phyloP scores from a whole-genome alignment of 1,139 yeast genomes.

The Entelexis sorbosivorans region DNA sequence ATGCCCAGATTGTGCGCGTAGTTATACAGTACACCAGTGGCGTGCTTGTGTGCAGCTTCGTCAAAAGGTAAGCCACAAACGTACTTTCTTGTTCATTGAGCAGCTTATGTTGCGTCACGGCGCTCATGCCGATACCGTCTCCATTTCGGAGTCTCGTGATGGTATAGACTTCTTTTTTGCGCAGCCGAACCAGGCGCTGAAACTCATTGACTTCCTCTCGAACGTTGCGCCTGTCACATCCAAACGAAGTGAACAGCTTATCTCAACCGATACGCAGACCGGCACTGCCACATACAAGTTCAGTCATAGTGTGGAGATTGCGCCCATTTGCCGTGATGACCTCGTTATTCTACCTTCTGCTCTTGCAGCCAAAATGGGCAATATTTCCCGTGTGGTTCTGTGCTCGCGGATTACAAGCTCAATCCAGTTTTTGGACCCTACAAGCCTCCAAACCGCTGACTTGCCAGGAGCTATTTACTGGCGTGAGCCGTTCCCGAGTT shows the following conservation, averaged over 20 bases:
- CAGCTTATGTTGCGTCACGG: conserved; percentile 87
- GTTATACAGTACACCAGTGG: conserved; percentile 95
- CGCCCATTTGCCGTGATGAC: conserved; percentile 96
- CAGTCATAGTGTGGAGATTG: conserved; percentile 84
- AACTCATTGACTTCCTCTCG: conserved; percentile 81
- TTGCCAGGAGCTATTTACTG: conserved; percentile 67
- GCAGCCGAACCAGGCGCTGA: conserved; percentile 81
- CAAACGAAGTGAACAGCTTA: conserved; percentile 82
- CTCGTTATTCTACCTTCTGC: conserved; percentile 79
- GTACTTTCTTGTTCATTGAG: conserved; percentile 89
- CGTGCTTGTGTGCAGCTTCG: conserved; percentile 93
- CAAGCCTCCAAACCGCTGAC: conserved; percentile 71
- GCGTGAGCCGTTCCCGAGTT: conserved; percentile 73
- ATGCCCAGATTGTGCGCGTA: conserved; percentile 97
- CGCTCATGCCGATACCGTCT: conserved; percentile 89
- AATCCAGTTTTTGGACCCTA: conserved; percentile 76
- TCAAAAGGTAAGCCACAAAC: conserved; percentile 92
- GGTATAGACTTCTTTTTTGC: conserved; percentile 91
- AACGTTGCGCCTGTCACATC: conserved; percentile 81
- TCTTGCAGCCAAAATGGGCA: conserved; percentile 75
- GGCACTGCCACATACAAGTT: conserved; percentile 83
- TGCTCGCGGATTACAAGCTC: conserved; percentile 76
- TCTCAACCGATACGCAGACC: conserved; percentile 85
- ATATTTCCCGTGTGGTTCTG: conserved; percentile 69
- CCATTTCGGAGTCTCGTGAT: conserved; percentile 84